Evolutionary conservation across 345 rosid genomes (phyloP).

Genomic region (Citrus maxima): DNA sequence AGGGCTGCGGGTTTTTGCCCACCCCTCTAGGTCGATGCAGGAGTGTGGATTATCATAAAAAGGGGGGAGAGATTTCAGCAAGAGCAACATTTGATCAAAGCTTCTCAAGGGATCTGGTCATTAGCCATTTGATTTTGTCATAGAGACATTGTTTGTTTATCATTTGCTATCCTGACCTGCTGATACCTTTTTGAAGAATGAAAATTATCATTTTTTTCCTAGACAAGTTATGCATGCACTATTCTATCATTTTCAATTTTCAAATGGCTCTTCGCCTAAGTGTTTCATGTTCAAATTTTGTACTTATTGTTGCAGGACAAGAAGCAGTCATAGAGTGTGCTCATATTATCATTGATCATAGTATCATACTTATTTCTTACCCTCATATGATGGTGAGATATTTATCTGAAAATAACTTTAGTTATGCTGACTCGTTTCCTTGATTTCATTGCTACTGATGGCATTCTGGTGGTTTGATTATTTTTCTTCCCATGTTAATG

Average conservation of each 20-base stretch:
- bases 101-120: background rate
- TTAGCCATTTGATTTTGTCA: background rate
- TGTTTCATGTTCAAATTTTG: conserved; percentile 10
- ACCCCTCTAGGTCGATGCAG: too few relatives aligned
- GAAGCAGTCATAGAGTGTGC: conserved; percentile 60
- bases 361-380: conserved; percentile 47
- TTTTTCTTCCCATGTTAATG: background rate
- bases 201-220: background rate
- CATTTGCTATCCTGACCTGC: background rate
- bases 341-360: conserved; percentile 51
- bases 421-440: background rate
- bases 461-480: background rate
- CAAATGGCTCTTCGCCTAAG: background rate
- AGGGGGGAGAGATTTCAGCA: background rate
- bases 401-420: background rate
- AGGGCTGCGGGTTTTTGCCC: too few relatives aligned
- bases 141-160: background rate
- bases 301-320: conserved; percentile 46
- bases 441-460: background rate
- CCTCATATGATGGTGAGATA: conserved; percentile 66
- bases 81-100: background rate
- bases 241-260: background rate
- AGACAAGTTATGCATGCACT: background rate
- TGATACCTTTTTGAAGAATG: background rate
- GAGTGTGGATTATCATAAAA: too few relatives aligned